Base-by-base conservation (phyloP, 257 asterid genomes). In the Solanum peruvianum region DNA sequence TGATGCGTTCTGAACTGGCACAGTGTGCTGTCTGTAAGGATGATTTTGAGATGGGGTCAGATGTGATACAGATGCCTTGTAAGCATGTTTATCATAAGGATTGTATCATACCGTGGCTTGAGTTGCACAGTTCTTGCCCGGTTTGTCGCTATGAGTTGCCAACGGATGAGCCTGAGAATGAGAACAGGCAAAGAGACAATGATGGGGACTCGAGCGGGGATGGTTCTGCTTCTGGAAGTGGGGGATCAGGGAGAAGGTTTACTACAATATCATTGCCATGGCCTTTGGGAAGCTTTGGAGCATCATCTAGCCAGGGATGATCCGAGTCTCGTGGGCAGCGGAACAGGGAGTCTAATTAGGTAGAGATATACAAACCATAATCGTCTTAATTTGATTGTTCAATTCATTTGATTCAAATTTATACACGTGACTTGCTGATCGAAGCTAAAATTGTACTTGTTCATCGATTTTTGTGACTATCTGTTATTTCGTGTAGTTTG, bases 11-110 rank as follows among this genome's bases (percentile, higher is more conserved):
- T 7, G 98, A 93, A 25, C 42, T 93, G 91, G 93, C 95, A 31
- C 96, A 93, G 86, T 95, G 98, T 56, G 98, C 98, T 2, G 98
- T 95, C 42, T 95, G 98, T 87, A 95, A 93, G 89, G 98, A 95
- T 87, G 95, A 91, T 83, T 94, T 95, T 85, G 95, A 93, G 90
- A 4, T 89, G 89, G 94, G 93, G 33, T 87, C 86, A 44, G 85
- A 49, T 81, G 98, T 92, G 47, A 95, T 93, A 89, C 94, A 93
- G 94, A 93, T 95, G 94, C 98, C 98, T 6, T 95, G 98, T 88
- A 94, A 93, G 87, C 98, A 95, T 88, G 93, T 89, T 23, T 95
- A 94, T 89, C 98, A 95, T 33, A 85, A 89, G 12, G 97, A 94
- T 8, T 95, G 98, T 86, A 94, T 95, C 69, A 37, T 93, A 14